phyloP scores from a whole-genome alignment of 805 yeast genomes.

The Yarrowia sp. region DNA sequence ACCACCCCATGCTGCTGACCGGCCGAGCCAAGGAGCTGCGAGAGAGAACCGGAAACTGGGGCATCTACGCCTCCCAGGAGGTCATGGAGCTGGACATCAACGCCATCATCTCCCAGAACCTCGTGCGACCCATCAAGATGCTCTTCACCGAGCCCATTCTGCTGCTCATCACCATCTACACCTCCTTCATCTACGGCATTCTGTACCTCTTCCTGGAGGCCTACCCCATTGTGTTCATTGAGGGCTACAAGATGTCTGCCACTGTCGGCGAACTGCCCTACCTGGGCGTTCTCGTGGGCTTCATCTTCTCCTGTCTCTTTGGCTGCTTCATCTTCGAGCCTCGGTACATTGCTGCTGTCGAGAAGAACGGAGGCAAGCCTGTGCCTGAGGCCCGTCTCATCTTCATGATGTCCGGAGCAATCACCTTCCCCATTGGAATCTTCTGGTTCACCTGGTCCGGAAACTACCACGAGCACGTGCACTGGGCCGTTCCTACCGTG shows the following conservation, averaged over 20 bases:
- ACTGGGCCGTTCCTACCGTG: constrained; percentile 80
- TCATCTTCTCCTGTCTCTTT: constrained; percentile 50
- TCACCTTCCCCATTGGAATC: constrained; percentile 78
- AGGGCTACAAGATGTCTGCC: constrained; percentile 61
- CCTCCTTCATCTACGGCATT: constrained; percentile 81
- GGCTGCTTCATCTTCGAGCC: constrained; percentile 65
- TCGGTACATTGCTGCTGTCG: constrained; percentile 58
- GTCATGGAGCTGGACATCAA: constrained; percentile 60
- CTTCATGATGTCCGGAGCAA: constrained; percentile 75
- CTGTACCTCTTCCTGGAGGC: constrained; percentile 75
- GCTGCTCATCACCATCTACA: constrained; percentile 68
- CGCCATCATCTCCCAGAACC: constrained; percentile 66
- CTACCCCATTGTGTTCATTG: constrained; percentile 72
- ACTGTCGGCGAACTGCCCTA: constrained; percentile 82
- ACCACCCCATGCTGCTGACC: constrained; percentile 69
- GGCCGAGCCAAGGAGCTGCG: constrained; percentile 68
- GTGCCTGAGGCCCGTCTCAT: constrained; percentile 86
- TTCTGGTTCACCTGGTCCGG: constrained; percentile 94
- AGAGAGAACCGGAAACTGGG: constrained; percentile 77
- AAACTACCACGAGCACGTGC: constrained; percentile 69
- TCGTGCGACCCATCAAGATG: constrained; percentile 73
- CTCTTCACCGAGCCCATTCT: constrained; percentile 73
- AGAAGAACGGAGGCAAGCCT: constrained; percentile 62
- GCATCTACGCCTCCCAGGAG: constrained; percentile 77
- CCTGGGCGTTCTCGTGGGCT: constrained; percentile 74